These are phyloP conservation scores for Irpex sp. DNA, from an alignment of 1,284 basidiomycete species.

Conservation along the genomic window DNA sequence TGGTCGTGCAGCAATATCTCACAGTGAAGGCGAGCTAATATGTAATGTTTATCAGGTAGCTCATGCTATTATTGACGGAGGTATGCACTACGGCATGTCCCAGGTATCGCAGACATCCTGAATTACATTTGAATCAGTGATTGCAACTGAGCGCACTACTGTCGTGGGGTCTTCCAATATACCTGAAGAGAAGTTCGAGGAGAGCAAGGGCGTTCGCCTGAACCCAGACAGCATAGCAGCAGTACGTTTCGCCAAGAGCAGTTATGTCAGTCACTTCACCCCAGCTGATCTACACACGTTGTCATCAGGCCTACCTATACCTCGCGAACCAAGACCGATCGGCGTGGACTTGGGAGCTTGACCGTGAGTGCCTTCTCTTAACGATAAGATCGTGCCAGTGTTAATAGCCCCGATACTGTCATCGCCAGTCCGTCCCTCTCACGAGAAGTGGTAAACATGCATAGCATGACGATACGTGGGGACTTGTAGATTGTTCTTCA, in stretches of 20 bases:
- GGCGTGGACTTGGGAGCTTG: constrained; percentile 51
- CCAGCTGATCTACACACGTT: not conserved
- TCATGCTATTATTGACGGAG: constrained; percentile 48
- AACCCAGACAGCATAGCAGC: constrained; percentile 64
- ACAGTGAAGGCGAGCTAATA: not conserved
- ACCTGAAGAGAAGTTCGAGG: constrained; percentile 35
- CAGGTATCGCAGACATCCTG: not conserved
- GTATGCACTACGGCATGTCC: constrained; percentile 11
- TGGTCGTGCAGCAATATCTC: not conserved
- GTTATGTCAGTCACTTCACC: not conserved
- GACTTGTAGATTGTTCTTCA: no score
- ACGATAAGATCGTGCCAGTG: not conserved
- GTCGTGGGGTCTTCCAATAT: not conserved
- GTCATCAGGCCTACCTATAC: constrained; percentile 36
- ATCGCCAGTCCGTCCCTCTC: constrained; percentile 31
- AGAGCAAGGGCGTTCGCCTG: constrained; percentile 46
- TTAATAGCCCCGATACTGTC: constrained; percentile 24
- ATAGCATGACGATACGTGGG: not conserved
- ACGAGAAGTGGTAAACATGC: constrained; percentile 39
- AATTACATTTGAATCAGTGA: not conserved
- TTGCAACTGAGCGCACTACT: constrained; percentile 1
- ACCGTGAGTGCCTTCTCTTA: constrained; percentile 26
- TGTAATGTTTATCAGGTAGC: constrained; percentile 38
- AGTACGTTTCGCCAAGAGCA: constrained; percentile 30
- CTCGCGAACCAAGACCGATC: constrained; percentile 41